phyloP scores from a whole-genome alignment of 441 rosid genomes.

The Arabidopsis lyrata region DNA sequence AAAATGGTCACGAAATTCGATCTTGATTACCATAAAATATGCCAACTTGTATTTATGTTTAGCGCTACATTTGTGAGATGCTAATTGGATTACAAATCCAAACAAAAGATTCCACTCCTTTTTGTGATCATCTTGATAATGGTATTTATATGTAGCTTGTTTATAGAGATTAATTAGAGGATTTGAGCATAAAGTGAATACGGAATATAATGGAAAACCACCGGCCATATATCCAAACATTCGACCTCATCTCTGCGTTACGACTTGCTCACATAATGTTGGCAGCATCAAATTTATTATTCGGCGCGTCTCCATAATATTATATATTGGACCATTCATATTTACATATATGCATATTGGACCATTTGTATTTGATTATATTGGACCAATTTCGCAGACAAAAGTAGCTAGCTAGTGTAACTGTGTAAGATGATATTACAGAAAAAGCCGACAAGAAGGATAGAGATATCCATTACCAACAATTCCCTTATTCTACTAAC shows the following conservation, averaged over 20 bases:
- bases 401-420: slow-evolving; percentile 16
- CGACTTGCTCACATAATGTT: slow-evolving; percentile 46
- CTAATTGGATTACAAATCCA: slow-evolving; percentile 32
- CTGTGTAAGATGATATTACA: slow-evolving; percentile 15
- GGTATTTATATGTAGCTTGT: slow-evolving; percentile 26
- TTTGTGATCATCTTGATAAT: slow-evolving; percentile 25
- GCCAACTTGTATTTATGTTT: slow-evolving; percentile 17
- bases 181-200: slow-evolving; percentile 37
- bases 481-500: slow-evolving; percentile 22
- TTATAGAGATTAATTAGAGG: slow-evolving; percentile 22
- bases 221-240: slow-evolving; percentile 46
- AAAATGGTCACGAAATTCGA: slow-evolving; percentile 32
- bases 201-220: slow-evolving; percentile 38
- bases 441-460: slow-evolving; percentile 34
- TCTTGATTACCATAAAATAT: slow-evolving; percentile 29
- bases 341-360: neutral
- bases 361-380: neutral
- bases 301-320: slow-evolving; percentile 29
- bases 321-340: neutral
- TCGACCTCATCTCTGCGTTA: slow-evolving; percentile 45
- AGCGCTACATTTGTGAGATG: slow-evolving; percentile 22
- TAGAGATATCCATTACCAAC: neutral
- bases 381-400: slow-evolving; percentile 22
- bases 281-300: slow-evolving; percentile 39
- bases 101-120: slow-evolving; percentile 7